Conservation (phyloP, 306 rosid species). For the Mimosa bimucronata region DNA sequence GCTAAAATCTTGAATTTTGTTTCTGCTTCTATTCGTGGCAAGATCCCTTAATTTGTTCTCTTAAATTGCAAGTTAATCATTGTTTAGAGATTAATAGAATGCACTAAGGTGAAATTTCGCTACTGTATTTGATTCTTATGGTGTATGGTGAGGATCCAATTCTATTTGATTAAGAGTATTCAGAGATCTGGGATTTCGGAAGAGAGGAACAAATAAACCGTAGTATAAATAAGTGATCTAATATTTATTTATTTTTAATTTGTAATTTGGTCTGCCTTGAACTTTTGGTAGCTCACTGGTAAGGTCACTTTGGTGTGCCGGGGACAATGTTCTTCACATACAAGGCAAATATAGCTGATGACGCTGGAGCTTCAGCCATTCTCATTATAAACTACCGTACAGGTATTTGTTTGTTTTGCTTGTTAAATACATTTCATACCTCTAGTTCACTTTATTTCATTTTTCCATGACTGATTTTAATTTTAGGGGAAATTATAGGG, state of each 20-base stretch:
- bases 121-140: too few species aligned
- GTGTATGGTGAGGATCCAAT: too few species aligned
- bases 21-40: too few species aligned
- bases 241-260: constrained; percentile 31
- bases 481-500: not conserved
- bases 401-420: constrained; percentile 46
- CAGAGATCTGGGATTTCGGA: too few species aligned
- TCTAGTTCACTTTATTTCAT: not conserved
- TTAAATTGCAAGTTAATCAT: too few species aligned
- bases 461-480: not conserved
- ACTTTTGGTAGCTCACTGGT: constrained; percentile 69
- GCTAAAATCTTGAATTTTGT: too few species aligned
- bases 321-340: constrained; percentile 92
- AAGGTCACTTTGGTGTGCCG: constrained; percentile 87
- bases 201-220: too few species aligned
- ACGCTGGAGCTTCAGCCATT: constrained; percentile 87
- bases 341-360: constrained; percentile 91
- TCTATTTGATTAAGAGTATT: too few species aligned
- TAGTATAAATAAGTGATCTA: too few species aligned
- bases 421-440: constrained; percentile 15
- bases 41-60: too few species aligned
- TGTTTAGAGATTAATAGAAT: too few species aligned
- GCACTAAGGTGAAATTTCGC: too few species aligned
- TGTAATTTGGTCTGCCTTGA: constrained; percentile 44
- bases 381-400: constrained; percentile 79